These are phyloP conservation scores for Plantago ovata DNA, from an alignment of 257 asterid genomes.

Conservation along the genomic window DNA sequence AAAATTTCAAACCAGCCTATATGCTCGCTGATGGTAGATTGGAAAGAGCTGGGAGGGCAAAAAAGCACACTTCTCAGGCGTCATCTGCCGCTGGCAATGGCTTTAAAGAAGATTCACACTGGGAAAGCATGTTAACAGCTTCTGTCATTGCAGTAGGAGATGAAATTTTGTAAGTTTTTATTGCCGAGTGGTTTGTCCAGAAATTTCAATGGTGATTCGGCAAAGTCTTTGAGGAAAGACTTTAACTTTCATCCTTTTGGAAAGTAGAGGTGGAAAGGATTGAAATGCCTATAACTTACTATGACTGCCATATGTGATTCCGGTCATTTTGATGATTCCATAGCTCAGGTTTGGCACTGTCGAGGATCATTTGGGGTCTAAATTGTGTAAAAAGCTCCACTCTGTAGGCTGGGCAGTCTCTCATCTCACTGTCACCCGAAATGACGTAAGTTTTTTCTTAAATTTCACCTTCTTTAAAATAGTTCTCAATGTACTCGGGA, in stretches of 20 bases:
- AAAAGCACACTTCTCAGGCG: slow-evolving; percentile 44
- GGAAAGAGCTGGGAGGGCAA: slow-evolving; percentile 92
- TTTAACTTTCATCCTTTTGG: slow-evolving; percentile 17
- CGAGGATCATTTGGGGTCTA: slow-evolving; percentile 64
- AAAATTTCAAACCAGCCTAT: slow-evolving; percentile 74
- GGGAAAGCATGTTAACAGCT: slow-evolving; percentile 48
- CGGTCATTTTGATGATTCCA: slow-evolving; percentile 49
- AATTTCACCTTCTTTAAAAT: neutral
- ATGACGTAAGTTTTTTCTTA: slow-evolving; percentile 54
- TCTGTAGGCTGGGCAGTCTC: slow-evolving; percentile 78
- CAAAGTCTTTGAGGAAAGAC: neutral
- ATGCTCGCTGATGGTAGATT: slow-evolving; percentile 83
- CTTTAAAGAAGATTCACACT: slow-evolving; percentile 36
- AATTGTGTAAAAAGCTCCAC: slow-evolving; percentile 56
- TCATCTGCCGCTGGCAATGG: slow-evolving; percentile 50
- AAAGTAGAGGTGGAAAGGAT: neutral
- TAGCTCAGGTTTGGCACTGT: slow-evolving; percentile 98
- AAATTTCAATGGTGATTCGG: neutral
- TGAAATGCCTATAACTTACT: neutral
- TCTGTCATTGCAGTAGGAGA: slow-evolving; percentile 81
- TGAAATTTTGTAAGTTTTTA: slow-evolving; percentile 83
- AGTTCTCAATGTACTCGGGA: no score
- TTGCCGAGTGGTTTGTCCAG: slow-evolving; percentile 8
- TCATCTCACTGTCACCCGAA: slow-evolving; percentile 52
- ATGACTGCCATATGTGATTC: slow-evolving; percentile 16